Evolutionary conservation across 345 rosid species (phyloP).

Genomic region (Populus simonii): DNA sequence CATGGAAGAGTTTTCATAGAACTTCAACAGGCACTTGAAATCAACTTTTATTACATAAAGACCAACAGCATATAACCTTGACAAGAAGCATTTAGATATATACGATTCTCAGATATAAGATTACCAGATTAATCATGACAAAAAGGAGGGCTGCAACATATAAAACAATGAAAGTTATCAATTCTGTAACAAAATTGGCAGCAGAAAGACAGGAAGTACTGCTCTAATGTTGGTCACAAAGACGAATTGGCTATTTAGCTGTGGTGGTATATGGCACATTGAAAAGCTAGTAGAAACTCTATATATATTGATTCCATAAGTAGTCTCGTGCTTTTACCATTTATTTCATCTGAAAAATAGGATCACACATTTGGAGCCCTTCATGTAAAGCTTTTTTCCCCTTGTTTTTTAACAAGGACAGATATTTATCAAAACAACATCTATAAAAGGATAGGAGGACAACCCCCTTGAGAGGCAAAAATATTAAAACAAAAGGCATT

Average conservation of each 20-base stretch:
- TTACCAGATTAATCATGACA: neutral
- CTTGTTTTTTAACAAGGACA: neutral
- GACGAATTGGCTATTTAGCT: neutral
- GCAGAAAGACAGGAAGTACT: neutral
- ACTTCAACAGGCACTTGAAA: neutral
- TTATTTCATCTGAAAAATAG: neutral
- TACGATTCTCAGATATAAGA: neutral
- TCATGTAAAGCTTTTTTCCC: too few relatives aligned
- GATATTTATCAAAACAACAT: neutral
- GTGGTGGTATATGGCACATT: neutral
- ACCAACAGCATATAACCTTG: neutral
- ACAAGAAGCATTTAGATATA: neutral
- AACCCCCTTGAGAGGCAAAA: neutral
- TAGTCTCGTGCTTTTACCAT: neutral
- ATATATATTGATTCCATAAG: neutral
- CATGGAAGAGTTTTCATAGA: neutral
- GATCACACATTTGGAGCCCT: neutral
- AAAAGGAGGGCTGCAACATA: neutral
- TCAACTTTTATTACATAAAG: neutral
- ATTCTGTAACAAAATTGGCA: neutral
- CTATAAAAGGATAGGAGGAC: neutral
- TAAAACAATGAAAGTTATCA: neutral
- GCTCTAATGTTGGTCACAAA: neutral
- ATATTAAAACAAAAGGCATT: neutral
- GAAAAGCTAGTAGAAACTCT: neutral